phyloP scores from a whole-genome alignment of 768 basidiomycete genomes.

The Russula olivacea region DNA sequence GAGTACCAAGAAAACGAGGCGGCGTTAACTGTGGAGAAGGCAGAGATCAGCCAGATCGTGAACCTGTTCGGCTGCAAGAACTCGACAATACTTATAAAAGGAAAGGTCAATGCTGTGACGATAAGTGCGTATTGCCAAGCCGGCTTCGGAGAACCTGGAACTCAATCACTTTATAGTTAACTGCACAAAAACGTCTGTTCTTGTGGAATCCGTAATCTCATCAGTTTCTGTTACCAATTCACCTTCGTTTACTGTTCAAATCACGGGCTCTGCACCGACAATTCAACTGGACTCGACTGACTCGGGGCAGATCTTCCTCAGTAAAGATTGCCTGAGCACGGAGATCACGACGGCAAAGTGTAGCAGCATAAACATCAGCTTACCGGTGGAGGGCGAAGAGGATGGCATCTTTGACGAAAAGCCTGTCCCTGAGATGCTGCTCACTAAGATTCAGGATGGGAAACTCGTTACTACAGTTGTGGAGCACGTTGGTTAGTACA shows the following conservation, averaged over 20 bases:
- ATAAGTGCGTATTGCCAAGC: conserved; percentile 49
- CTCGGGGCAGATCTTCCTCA: conserved; percentile 91
- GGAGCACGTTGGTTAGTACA: conserved; percentile 65
- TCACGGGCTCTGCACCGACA: conserved; percentile 85
- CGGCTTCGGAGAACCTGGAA: not conserved
- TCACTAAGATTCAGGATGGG: conserved; percentile 71
- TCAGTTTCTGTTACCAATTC: conserved; percentile 84
- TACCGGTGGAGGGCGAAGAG: conserved; percentile 83
- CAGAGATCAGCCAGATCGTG: conserved; percentile 73
- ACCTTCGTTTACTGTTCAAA: conserved; percentile 88
- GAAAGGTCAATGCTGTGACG: conserved; percentile 93
- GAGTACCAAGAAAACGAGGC: conserved; percentile 88
- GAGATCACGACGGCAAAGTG: conserved; percentile 96
- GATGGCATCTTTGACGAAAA: conserved; percentile 89
- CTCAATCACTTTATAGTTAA: conserved; percentile 51
- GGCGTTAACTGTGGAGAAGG: conserved; percentile 65
- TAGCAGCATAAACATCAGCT: conserved; percentile 82
- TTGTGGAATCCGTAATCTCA: conserved; percentile 92
- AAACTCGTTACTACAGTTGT: conserved; percentile 86
- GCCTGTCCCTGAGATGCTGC: conserved; percentile 93
- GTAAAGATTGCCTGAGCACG: conserved; percentile 66
- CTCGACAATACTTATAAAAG: conserved; percentile 73
- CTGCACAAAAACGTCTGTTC: conserved; percentile 79
- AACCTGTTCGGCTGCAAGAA: conserved; percentile 91
- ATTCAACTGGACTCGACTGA: conserved; percentile 93